Percentiles rank a stretch among this genome's conserved stretches.
Evolutionary conservation across 192 early-diverging fungal species (phyloP).

Genomic region (Backusella liffmaniae): DNA sequence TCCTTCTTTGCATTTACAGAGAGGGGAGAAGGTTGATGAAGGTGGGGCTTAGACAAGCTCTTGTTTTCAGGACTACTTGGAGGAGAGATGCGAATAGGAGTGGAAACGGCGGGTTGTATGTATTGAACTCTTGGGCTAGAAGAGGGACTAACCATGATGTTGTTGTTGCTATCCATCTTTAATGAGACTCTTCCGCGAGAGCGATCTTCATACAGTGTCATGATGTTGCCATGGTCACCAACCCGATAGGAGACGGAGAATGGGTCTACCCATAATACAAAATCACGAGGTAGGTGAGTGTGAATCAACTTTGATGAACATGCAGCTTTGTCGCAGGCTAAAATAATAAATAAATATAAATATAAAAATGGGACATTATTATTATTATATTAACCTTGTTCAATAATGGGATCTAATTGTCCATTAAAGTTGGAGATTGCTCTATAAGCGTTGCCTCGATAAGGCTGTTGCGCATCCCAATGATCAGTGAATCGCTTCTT

Average conservation of each 20-base stretch:
- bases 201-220: conserved; percentile 62
- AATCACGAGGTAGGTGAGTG: conserved; percentile 60
- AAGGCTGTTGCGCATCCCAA: conserved; percentile 67
- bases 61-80: conserved; percentile 26
- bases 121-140: background rate
- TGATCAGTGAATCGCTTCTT: conserved; percentile 61
- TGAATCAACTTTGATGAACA: conserved; percentile 50
- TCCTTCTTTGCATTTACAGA: conserved; percentile 26
- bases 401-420: conserved; percentile 59
- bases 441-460: conserved; percentile 73
- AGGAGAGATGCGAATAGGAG: conserved; percentile 33
- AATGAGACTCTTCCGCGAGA: conserved; percentile 34
- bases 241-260: conserved; percentile 68
- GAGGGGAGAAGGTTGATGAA: conserved; percentile 12
- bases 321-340: conserved; percentile 50
- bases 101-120: conserved; percentile 7
- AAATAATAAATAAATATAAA: conserved; percentile 5
- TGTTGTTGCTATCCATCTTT: background rate
- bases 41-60: background rate
- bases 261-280: conserved; percentile 74
- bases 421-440: conserved; percentile 72
- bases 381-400: conserved; percentile 38
- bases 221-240: conserved; percentile 68
- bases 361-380: background rate
- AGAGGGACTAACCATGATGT: conserved; percentile 7